These are phyloP conservation scores for Xerocomellus intermedius DNA, from an alignment of 768 basidiomycete species.

Conservation along the genomic window DNA sequence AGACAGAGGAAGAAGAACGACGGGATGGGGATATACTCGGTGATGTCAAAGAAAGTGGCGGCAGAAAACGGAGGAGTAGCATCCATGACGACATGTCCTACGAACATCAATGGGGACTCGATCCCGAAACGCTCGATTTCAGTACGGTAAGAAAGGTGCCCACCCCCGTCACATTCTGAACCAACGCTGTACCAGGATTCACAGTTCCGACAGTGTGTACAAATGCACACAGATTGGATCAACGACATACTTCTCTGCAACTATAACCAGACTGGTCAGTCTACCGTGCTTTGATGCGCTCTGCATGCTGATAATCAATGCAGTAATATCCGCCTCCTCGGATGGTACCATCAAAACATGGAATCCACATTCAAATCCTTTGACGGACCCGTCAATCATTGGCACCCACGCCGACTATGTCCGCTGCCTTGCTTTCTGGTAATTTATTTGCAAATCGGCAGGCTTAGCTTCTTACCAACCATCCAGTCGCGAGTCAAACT, in stretches of 20 bases:
- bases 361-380: conserved; percentile 70
- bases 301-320: conserved; percentile 4
- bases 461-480: conserved; percentile 11
- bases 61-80: conserved; percentile 34
- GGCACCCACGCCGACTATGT: conserved; percentile 87
- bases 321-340: conserved; percentile 91
- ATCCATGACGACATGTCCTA: conserved; percentile 44
- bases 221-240: conserved; percentile 93
- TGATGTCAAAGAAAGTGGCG: conserved; percentile 52
- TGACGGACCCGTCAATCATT: conserved; percentile 61
- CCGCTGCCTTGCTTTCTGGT: conserved; percentile 76
- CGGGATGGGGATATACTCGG: conserved; percentile 78
- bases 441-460: conserved; percentile 9
- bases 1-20: conserved; percentile 61
- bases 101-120: conserved; percentile 81
- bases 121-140: conserved; percentile 49
- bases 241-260: conserved; percentile 94
- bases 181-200: conserved; percentile 40
- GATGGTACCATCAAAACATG: conserved; percentile 94
- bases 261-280: conserved; percentile 79
- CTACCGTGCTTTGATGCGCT: neutral
- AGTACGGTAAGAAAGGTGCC: conserved; percentile 43
- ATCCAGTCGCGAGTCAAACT: conserved; percentile 70
- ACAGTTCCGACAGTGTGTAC: conserved; percentile 83
- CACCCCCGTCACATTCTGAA: neutral